Base-by-base conservation (phyloP, 2,329 filamentous ascomycete genomes). In the Calonectria ilicicola region DNA sequence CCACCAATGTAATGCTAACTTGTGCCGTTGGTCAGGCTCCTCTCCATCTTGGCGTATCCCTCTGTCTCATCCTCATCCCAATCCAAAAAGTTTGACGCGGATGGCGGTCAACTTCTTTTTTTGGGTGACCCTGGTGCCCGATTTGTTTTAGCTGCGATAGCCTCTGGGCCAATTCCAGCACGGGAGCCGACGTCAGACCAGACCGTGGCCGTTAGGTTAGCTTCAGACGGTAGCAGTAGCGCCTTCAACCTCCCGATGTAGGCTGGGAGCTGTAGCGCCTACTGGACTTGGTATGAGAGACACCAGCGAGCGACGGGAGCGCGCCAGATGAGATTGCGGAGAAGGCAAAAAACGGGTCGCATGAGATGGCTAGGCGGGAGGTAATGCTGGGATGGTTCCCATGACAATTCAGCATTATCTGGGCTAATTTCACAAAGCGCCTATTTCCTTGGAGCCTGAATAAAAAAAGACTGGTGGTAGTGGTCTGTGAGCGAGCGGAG, bases 401-500 rank as follows among this genome's bases (percentile, higher is more conserved):
- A 68, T 62, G 66, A 68, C 66, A 27, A 40, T 27, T 21, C 65
- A 64, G 62, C 68, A 70, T 65, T 70, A 63, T 64, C 58, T 65
- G 49, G 60, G 56, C 23, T 65, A 70, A 70, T 70, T 65, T 70
- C 67, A 65, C 60, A 60, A 65, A 70, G 42, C 32, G 67, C 49
- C 46, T 60, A 65, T 62, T 51, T 58, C 60, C 60, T 26, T 65
- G 58, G 23, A 47, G 23, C n/a, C 15, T 40, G 32, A n/a, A 46
- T 58, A 21, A 62, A 42, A 62, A 47, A 63, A 46, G 47, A 38
- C 58, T 40, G 47, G 62, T 40, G 32, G 51, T 42, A 29, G 29
- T 56, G 53, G 53, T 58, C 53, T 38, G 53, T 38, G 29, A 23
- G 53, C n/a, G 32, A 32, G 53, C 53, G 29, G 32, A 32, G 21